Evolutionary conservation across 2,329 filamentous ascomycete species (phyloP).

Genomic region (Zymoseptoria tritici): DNA sequence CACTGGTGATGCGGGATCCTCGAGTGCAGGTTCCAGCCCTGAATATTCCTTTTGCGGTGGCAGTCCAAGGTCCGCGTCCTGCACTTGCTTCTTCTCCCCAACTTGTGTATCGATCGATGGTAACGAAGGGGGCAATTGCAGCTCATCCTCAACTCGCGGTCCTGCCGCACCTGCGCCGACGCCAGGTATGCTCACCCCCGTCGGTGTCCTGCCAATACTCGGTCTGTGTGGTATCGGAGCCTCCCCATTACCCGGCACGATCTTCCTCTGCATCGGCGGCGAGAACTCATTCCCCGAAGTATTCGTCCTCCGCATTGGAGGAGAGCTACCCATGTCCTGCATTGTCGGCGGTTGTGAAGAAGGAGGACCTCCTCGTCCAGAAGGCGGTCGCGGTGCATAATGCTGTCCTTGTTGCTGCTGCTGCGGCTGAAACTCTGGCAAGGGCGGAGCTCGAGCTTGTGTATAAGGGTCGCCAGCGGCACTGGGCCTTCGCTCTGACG

Average conservation of each 20-base stretch:
- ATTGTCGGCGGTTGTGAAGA: background rate
- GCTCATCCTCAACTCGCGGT: background rate
- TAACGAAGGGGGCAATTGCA: constrained; percentile 2
- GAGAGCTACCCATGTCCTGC: background rate
- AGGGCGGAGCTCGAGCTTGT: constrained; percentile 10
- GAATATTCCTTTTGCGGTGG: constrained; percentile 1
- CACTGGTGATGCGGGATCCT: constrained; percentile 14
- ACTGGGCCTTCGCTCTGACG: constrained; percentile 21
- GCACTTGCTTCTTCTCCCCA: background rate
- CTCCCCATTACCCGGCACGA: constrained; percentile 14
- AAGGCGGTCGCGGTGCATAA: constrained; percentile 6
- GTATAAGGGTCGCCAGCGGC: background rate
- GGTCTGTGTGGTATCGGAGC: constrained; percentile 11
- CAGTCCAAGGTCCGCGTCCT: background rate
- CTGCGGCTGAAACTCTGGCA: constrained; percentile 4
- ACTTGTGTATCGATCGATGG: constrained; percentile 14
- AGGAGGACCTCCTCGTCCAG: background rate
- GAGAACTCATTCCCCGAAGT: constrained; percentile 23
- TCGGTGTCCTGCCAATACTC: constrained; percentile 21
- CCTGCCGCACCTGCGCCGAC: background rate
- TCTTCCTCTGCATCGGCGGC: constrained; percentile 19
- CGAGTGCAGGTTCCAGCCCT: constrained; percentile 3
- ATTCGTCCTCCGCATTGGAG: constrained; percentile 16
- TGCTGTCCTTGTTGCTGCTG: constrained; percentile 5
- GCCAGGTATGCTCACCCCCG: constrained; percentile 12